Base-by-base conservation (phyloP, 148 eudicot genomes). In the Arbutus unedo region DNA sequence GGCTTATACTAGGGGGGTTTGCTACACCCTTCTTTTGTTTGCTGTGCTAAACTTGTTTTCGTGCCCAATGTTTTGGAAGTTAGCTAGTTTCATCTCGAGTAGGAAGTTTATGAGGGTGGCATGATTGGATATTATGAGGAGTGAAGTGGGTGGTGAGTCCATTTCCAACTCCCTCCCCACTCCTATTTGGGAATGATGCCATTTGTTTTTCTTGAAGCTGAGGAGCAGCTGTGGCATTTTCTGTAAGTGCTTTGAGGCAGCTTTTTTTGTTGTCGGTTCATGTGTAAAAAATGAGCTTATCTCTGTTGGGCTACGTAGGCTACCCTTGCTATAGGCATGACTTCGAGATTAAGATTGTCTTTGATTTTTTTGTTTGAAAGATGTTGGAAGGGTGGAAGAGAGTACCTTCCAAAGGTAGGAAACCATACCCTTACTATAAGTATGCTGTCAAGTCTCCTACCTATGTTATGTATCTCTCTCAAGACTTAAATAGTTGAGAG, bases 51-150 rank as follows among this genome's bases (percentile, higher is more conserved):
- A 21, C 67, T 8, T 60, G 31, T n/a, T 5, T 60, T 21, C 54
- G 9, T 31, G 9, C 54, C 25, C 21, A 60, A 60, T 60, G 67
- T 8, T n/a, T 21, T 7, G n/a, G 31, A 60, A 7, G 31, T 8
- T 60, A 60, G 67, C 67, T 60, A 60, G 62, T 57, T 57, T 57
- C 16, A 57, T 57, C 62, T 57, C 13, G 68, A 62, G 68, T 62
- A 21, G 68, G 16, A 66, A 21, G 41, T 13, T 62, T 64, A 9
- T 64, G 70, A 23, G 41, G 70, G 70, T 64, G 70, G 41, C 4
- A 23, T 64, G 70, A 10, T 64, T 8, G 9, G 67, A 21, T 19
- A 21, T 50, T 2, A 5, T 50, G 54, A 50, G 6, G 54, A 9
- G 54, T 50, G 54, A 5, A 50, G 54, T 50, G 54, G 54, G 54